phyloP scores from a whole-genome alignment of 2,329 filamentous ascomycete species.

The Calonectria montana region DNA sequence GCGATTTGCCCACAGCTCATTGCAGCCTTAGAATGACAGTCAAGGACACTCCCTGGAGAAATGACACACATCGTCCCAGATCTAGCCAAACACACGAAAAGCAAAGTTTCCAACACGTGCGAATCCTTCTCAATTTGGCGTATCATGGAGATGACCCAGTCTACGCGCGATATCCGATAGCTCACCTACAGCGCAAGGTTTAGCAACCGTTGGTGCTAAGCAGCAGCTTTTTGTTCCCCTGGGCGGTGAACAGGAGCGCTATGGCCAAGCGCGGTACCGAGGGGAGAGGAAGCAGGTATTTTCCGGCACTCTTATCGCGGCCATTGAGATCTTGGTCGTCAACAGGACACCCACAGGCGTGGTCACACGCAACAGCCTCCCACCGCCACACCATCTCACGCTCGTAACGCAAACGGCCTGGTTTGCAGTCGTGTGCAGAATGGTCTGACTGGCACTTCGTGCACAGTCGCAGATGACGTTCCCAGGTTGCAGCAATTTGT shows the following conservation, averaged over 20 bases:
- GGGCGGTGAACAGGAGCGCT: not conserved
- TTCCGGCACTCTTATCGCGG: not conserved
- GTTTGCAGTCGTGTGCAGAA: not conserved
- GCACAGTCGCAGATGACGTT: not conserved
- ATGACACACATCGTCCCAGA: not conserved
- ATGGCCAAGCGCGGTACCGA: not conserved
- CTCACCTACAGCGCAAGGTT: not conserved
- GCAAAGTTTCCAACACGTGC: not conserved
- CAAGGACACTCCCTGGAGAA: not conserved
- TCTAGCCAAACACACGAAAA: not conserved
- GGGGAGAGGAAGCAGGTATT: not conserved
- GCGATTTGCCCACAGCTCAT: not conserved
- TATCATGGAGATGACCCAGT: not conserved
- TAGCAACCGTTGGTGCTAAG: not conserved
- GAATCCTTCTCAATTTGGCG: not conserved
- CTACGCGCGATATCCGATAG: conserved; percentile 1
- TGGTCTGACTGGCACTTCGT: not conserved
- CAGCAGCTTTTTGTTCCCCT: not conserved
- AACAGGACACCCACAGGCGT: not conserved
- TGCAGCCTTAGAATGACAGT: not conserved
- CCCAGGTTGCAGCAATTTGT: not conserved
- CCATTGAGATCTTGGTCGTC: not conserved
- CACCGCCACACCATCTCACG: not conserved
- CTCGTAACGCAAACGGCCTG: not conserved
- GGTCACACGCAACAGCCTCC: not conserved